phyloP scores from a whole-genome alignment of 164 flowering plant species.

The Dillenia turbinata region DNA sequence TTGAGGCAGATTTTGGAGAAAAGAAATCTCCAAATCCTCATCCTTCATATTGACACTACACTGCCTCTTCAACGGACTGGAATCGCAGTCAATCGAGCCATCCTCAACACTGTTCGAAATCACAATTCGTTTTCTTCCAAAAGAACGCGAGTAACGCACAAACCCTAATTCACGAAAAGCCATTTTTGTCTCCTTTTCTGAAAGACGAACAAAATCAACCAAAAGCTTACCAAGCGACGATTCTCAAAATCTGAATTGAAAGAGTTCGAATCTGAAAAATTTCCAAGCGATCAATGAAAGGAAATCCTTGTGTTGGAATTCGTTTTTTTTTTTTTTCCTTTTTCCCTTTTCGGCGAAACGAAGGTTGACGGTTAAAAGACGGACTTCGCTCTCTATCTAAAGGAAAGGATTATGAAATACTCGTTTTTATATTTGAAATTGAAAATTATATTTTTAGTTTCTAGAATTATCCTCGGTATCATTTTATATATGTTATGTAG shows the following conservation, averaged over 20 bases:
- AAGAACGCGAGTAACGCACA: slow-evolving; percentile 20
- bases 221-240: neutral
- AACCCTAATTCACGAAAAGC: neutral
- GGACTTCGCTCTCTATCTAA: neutral
- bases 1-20: slow-evolving; percentile 59
- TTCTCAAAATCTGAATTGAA: too few relatives aligned
- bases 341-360: too few relatives aligned
- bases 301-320: too few relatives aligned
- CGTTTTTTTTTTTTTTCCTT: too few relatives aligned
- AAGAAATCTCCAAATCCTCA: slow-evolving; percentile 14
- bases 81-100: slow-evolving; percentile 5
- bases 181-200: neutral
- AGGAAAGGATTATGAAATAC: neutral
- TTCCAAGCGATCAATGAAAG: too few relatives aligned
- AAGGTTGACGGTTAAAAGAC: too few relatives aligned
- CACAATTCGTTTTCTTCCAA: slow-evolving; percentile 55
- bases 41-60: neutral
- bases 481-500: slow-evolving; percentile 6
- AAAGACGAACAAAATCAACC: neutral
- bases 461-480: neutral
- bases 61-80: slow-evolving; percentile 31
- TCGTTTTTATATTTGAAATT: neutral
- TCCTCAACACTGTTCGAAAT: slow-evolving; percentile 20
- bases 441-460: neutral
- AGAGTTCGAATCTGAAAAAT: too few relatives aligned